Base-by-base conservation (phyloP, 768 basidiomycete genomes). In the Chlorophyllum brunneum region DNA sequence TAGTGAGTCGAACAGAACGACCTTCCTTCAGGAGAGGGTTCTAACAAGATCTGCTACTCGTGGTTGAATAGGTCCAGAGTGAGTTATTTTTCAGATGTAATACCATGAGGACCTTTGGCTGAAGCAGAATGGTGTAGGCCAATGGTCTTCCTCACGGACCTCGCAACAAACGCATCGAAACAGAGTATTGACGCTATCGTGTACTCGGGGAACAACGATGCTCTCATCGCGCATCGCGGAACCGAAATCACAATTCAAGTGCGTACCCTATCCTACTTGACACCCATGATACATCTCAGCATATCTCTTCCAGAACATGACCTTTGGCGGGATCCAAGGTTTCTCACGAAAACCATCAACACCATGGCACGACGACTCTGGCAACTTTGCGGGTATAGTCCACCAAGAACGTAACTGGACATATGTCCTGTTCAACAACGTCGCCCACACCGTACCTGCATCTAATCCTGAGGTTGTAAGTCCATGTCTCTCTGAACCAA, bases 361-460 rank as follows among this genome's bases (percentile, higher is more conserved):
- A 0, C 77, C 81, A 0, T 89, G 86, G 85, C 68, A 66, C 48
- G 80, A 82, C 45, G 83, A 86, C 47, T 60, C 64, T 1, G 80
- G 81, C 10, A 68, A 79, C 48, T 75, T 80, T 49, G 84, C 80
- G 0, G 88, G 87, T 0, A 81, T 87, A 27, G 74, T 88, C 15
- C 85, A 86, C 59, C 86, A 87, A 64, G 88, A 89, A 65, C 78
- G 88, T 34, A 78, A 78, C 29, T 85, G 85, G 86, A 73, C 73
- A 63, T 75, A 77, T 57, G 75, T 65, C 5, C 60, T 77, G 15
- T 73, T 75, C 56, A 60, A 70, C 53, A 63, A 67, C 38, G 64
- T 73, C 16, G 73, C 75, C 11, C 78, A 80, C 59, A 57, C 76
- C 8, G 69, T 80, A 6, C 66, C 75, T 4, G 33, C 51, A 2